phyloP scores from a whole-genome alignment of 345 rosid species.

The Carallia pectinifolia region DNA sequence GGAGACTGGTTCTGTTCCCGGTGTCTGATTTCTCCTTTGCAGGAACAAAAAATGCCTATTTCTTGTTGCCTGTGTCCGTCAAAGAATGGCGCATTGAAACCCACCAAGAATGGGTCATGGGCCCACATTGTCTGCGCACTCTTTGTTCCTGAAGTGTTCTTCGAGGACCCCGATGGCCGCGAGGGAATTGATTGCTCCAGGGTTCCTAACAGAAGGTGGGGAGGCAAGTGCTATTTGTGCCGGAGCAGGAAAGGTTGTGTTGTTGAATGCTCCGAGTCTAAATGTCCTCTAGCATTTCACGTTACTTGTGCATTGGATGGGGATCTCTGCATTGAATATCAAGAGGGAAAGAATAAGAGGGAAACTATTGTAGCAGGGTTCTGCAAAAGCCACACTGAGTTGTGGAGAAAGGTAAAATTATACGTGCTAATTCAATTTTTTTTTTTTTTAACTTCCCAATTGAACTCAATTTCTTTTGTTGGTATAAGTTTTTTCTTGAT shows the following conservation, averaged over 20 bases:
- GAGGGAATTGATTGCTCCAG: conserved; percentile 64
- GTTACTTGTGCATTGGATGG: conserved; percentile 80
- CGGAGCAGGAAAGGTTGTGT: conserved; percentile 60
- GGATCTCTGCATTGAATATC: conserved; percentile 75
- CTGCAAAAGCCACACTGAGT: conserved; percentile 65
- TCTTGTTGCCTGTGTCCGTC: conserved; percentile 68
- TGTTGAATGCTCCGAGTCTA: conserved; percentile 82
- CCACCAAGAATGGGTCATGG: conserved; percentile 59
- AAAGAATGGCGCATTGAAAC: conserved; percentile 63
- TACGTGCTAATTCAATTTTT: background rate
- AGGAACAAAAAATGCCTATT: background rate
- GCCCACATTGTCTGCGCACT: conserved; percentile 80
- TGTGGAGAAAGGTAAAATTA: conserved; percentile 72
- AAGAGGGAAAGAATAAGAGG: conserved; percentile 51
- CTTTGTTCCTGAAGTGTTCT: conserved; percentile 84
- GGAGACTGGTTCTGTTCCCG: conserved; percentile 82
- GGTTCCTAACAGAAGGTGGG: conserved; percentile 65
- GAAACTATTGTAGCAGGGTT: conserved; percentile 84
- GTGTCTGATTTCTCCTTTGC: conserved; percentile 35
- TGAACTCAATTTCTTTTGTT: background rate
- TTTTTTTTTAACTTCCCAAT: too few species aligned
- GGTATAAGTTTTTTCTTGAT: background rate
- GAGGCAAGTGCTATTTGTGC: conserved; percentile 62
- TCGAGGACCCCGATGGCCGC: conserved; percentile 79
- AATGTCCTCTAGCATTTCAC: conserved; percentile 67